Evolutionary conservation across 441 rosid genomes (phyloP), one percentile per base, ranked within the genome.

Genomic region (Bocquillonia castaneifolia): DNA sequence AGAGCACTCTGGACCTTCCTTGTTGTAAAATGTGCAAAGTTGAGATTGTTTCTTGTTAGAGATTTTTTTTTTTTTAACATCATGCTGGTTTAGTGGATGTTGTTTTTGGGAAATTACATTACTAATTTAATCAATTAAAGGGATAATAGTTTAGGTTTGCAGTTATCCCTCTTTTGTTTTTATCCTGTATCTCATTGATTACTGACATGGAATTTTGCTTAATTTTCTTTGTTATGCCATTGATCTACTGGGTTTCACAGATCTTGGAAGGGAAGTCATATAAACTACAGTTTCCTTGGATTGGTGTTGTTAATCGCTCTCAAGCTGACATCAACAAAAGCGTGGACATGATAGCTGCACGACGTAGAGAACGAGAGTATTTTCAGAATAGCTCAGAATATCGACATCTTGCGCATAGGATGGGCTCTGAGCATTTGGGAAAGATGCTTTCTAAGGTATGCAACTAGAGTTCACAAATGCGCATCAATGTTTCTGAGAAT

Each of bases 271-370:
- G 93, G 76, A 88, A 72, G 72, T 75, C 95, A 68, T 92, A 90
- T 76, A 88, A 86, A 78, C 84, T 92, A 67, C 88, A 86, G 71
- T 92, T 39, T 80, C 93, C 96, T 56, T 92, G 96, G 98, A 81
- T 92, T 61, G 98, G 98, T 54, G 95, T 90, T 69, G 98, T 92
- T 40, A 92, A 90, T 76, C 96, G 96, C 74, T 92, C 98, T 74
- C 98, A 89, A 78, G 98, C 96, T 80, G 98, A 92, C 69, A 92
- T 89, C n/a, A 92, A 92, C 70, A 89, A 85, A 79, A 92, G 93
- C 53, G 96, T 90, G 65, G 98, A 92, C 75, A 90, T 92, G 96
- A 92, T 92, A 58, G 98, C 98, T 80, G 98, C 98, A 70, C 93
- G 98, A 63, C 91, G 81, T 37, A 87, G 86, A 77, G 98, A 92